Conservation (phyloP, 306 rosid species). For the Vachellia pachyceras region DNA sequence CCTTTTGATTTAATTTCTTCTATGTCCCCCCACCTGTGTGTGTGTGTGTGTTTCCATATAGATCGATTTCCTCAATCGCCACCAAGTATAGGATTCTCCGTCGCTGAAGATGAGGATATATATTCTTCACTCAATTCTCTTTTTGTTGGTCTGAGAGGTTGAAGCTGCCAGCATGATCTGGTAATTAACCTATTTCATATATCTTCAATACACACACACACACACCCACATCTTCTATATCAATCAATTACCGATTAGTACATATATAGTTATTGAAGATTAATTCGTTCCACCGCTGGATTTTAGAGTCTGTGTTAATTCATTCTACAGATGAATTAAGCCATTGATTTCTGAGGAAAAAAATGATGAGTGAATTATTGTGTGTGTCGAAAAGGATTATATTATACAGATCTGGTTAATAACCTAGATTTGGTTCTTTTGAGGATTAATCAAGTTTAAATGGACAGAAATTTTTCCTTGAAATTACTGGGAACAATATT, state of each 20-base stretch:
- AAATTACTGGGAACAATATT: neutral
- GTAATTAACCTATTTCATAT: conserved; percentile 39
- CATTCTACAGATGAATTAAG: neutral
- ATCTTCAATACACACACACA: neutral
- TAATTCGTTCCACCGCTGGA: neutral
- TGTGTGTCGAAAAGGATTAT: neutral
- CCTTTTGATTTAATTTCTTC: neutral
- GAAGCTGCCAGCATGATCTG: conserved; percentile 99
- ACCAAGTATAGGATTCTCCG: neutral
- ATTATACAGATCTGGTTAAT: neutral
- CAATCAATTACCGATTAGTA: neutral
- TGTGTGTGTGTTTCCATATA: neutral
- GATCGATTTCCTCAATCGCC: conserved; percentile 36
- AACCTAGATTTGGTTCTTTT: neutral
- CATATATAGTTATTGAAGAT: neutral
- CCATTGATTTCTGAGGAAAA: neutral
- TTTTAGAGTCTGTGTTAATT: neutral
- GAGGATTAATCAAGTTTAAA: neutral
- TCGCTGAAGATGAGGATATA: neutral
- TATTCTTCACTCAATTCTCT: neutral
- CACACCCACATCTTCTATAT: neutral
- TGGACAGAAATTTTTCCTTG: neutral
- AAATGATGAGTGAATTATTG: neutral
- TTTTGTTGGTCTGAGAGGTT: conserved; percentile 89
- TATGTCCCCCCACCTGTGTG: neutral